Evolutionary conservation across 1,284 basidiomycete genomes (phyloP), one percentile per base, ranked within the genome.

Genomic region (Lentinula novae-zelandiae): DNA sequence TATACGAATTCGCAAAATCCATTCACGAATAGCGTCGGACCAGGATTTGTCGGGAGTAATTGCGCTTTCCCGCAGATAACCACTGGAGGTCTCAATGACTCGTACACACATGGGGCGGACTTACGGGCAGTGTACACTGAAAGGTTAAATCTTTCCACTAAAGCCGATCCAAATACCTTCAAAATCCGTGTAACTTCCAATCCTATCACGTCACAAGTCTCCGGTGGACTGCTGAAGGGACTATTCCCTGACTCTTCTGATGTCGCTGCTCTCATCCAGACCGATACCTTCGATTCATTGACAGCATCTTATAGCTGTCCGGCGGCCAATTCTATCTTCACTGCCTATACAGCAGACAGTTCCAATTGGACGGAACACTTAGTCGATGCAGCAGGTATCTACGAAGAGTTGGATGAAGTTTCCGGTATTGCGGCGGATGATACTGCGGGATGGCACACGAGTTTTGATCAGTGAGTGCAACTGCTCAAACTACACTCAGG

Each of bases 41-140:
- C 76, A 49, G 78, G 79, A 1, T 79, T 80, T 60, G 70, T 75
- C 34, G 67, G 67, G 40, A 75, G 75, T 65, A 76, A 70, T 15
- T 81, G 78, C 42, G 77, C 79, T 62, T 75, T 80, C 54, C 79
- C 78, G n/a, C 77, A 79, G 67, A 76, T 79, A 15, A 79, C 78
- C 0, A 62, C 70, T 2, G 71, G 74, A 61, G 78, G 77, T 9
- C 67, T 79, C 3, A 69, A 74, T 46, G 79, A 80, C 63, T 70
- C 76, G 1, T 70, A 75, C 40, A 69, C 68, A 0, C 79, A 80
- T 63, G 79, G 79, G 53, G 56, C 70, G 10, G 78, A 80, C 64
- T 72, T 81, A 13, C 75, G 75, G 5, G 61, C 64, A 0, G 78
- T 80, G 4, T 81, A 81, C 62, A 76, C 72, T 4, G 63, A 67